Base-by-base conservation (phyloP, 495 filamentous ascomycete genomes). In the Daldinia concentrica region DNA sequence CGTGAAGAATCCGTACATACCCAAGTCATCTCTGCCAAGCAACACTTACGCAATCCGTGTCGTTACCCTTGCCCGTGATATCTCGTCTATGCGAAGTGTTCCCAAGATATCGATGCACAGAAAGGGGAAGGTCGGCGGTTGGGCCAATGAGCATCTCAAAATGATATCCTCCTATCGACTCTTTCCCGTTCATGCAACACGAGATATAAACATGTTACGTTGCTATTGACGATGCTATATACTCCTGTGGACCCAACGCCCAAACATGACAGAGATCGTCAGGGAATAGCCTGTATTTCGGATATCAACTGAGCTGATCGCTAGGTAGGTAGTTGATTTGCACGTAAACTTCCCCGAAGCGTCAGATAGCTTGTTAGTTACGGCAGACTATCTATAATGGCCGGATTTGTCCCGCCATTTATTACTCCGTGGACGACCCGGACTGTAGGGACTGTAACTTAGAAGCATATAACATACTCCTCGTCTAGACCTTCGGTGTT, bases 151-250 rank as follows among this genome's bases (percentile, higher is more conserved):
- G 37, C 12, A n/a, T 29, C 14, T 51, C 50, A 17, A 26, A n/a
- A 69, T 22, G 15, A 27, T 7, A 26, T 4, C 8, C 41, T 41
- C 56, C 39, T 68, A 68, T 65, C 57, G 51, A 65, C 45, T 54
- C 26, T 29, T 66, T 68, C 65, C 41, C 65, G 61, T 51, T 39
- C 27, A 27, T 62, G 70, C 70, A 68, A 39, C 29, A 52, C 15
- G 45, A 4, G 30, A 58, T 17, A 26, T 45, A 51, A 68, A 50
- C 60, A 72, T 68, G 56, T 51, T 65, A 73, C 70, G 65, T 68
- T 73, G 64, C 70, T 68, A 65, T 65, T 57, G 60, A 65, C 56
- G 57, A 62, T 65, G 30, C n/a, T 65, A 73, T 73, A 73, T 73
- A 68, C 58, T 60, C 65, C 65, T 62, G 65, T 73, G 70, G 57